Conservation (phyloP, 1,139 yeast genomes). For the Saccharomyces hybrid region DNA sequence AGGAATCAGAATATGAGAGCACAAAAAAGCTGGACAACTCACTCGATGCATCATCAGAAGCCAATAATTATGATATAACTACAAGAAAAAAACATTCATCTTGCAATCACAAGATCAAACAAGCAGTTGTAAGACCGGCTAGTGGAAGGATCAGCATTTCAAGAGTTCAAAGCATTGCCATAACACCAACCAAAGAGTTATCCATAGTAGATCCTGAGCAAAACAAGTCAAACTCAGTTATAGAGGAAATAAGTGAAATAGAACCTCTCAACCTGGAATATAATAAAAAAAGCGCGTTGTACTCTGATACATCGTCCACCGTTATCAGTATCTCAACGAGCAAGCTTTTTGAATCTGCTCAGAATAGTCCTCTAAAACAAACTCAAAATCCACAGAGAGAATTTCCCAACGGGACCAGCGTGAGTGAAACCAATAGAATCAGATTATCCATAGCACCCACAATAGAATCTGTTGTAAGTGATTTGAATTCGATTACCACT, state of each 20-base stretch:
- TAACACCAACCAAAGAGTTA: slow-evolving; percentile 4
- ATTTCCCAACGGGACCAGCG: neutral
- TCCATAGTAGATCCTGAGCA: slow-evolving; percentile 7
- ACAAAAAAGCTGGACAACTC: neutral
- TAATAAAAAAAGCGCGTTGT: slow-evolving; percentile 5
- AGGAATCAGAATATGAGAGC: neutral
- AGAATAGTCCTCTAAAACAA: slow-evolving; percentile 14
- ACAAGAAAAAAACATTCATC: neutral
- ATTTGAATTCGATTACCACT: neutral
- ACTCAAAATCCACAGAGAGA: neutral
- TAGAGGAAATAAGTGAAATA: slow-evolving; percentile 6
- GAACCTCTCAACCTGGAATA: slow-evolving; percentile 18
- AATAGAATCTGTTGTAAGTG: slow-evolving; percentile 20
- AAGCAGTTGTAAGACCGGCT: slow-evolving; percentile 21
- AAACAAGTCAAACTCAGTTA: neutral
- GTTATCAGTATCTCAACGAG: slow-evolving; percentile 16
- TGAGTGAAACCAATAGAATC: neutral
- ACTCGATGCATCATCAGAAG: neutral
- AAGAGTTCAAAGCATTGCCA: slow-evolving; percentile 11
- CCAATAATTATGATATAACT: neutral
- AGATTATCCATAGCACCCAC: slow-evolving; percentile 17
- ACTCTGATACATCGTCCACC: slow-evolving; percentile 9
- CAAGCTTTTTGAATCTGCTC: slow-evolving; percentile 13
- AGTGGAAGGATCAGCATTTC: slow-evolving; percentile 32
- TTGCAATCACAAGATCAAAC: neutral